These are phyloP conservation scores for Cystobasidium onofrii DNA, from an alignment of 768 basidiomycete species.

Conservation along the genomic window DNA sequence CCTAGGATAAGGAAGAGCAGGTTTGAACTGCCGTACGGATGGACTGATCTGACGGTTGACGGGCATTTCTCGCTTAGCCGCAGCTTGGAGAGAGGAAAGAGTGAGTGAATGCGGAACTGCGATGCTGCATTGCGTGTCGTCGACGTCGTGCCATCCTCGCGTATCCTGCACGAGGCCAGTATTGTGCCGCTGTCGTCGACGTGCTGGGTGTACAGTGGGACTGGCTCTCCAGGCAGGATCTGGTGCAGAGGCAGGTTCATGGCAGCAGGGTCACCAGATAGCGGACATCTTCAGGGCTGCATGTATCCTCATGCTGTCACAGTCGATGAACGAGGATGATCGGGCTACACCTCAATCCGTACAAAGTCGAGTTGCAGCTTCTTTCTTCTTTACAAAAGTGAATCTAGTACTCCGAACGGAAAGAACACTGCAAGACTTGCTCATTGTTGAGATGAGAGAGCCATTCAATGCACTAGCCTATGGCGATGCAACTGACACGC, in stretches of 20 bases:
- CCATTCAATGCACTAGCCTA: no score
- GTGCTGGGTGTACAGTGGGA: conserved; percentile 1
- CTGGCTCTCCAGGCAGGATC: conserved; percentile 10
- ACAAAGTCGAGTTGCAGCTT: no score
- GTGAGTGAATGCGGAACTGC: background rate
- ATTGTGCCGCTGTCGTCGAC: background rate
- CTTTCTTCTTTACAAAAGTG: no score
- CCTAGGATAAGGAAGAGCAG: conserved; percentile 19
- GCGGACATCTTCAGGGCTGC: background rate
- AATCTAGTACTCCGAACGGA: no score
- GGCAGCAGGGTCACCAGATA: background rate
- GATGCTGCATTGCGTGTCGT: background rate
- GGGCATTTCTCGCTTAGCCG: background rate
- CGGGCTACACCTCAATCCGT: no score
- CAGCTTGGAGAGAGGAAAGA: background rate
- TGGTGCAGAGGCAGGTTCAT: conserved; percentile 14
- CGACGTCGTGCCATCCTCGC: background rate
- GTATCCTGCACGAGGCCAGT: background rate
- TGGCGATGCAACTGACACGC: background rate
- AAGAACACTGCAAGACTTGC: no score
- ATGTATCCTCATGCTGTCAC: background rate
- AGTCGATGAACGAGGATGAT: background rate
- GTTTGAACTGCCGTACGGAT: conserved; percentile 8
- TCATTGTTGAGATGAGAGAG: no score
- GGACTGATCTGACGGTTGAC: background rate